Base-by-base conservation (phyloP, 768 basidiomycete species). In the Agaricus blazei region DNA sequence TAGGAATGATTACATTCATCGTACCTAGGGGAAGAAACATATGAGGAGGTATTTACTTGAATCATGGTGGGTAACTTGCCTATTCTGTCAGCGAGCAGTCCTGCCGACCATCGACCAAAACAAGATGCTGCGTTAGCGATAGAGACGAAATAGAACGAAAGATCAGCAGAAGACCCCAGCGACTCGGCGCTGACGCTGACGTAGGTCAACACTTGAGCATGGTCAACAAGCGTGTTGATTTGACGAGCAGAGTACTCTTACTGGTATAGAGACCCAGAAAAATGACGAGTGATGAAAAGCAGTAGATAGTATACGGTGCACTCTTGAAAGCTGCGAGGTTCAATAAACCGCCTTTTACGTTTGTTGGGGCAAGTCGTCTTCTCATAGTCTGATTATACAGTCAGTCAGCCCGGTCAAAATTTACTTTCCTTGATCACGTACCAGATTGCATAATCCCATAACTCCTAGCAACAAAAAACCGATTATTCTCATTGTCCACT, bases 241-340 rank as follows among this genome's bases (percentile, higher is more conserved):
- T 14, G n/a, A 23, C 9, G 44, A 24, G 7, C 12, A 3, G 36
- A 4, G 50, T 34, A 9, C 58, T 1, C 57, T 60, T 48, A 79
- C 86, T 68, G 0, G 86, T 87, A 62, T 88, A 90, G 12, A 90
- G 65, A 4, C 88, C 89, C 11, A 91, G 75, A 66, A 85, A 88
- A 11, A 66, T 69, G n/a, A 81, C 62, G 53, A 83, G 77, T 0
- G 78, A 77, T 0, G 87, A 81, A 2, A 75, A 12, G 43, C 83
- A 84, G 62, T 84, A 91, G 0, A 83, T 53, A 0, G 78, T 65
- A 64, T 79, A 93, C 2, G 80, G 70, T 0, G 73, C 67, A 0
- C 73, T 76, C 60, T 72, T 79, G 69, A 84, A 85, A 9, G 79
- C 77, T 3, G 61, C 56, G 49, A 74, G 69, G 60, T 85, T 84